These are phyloP conservation scores for Exutisphaerella laricina DNA, from an alignment of 2,329 filamentous ascomycete genomes.

Conservation along the genomic window DNA sequence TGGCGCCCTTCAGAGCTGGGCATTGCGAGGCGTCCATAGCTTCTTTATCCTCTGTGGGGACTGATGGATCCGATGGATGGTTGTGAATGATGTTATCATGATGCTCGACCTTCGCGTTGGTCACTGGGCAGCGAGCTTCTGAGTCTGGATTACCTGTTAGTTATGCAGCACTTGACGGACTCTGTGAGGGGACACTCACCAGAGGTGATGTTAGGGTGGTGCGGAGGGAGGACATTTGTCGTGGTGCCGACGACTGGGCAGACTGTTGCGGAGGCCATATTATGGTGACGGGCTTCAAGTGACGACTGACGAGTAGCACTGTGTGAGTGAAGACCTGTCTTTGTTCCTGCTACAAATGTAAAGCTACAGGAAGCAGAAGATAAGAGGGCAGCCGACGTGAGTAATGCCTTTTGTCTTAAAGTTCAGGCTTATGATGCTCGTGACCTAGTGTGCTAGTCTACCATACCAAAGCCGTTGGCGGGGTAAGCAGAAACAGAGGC, in stretches of 20 bases:
- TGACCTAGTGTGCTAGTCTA: neutral
- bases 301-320: no score
- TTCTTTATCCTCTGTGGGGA: conserved; percentile 24
- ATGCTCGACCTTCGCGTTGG: conserved; percentile 43
- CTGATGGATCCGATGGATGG: conserved; percentile 35
- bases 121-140: conserved; percentile 42
- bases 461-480: no score
- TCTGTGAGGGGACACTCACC: conserved; percentile 5
- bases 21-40: conserved; percentile 36
- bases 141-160: no score
- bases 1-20: conserved; percentile 38
- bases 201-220: conserved; percentile 34
- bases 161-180: no score
- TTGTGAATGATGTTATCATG: conserved; percentile 39
- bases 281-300: conserved; percentile 1
- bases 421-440: conserved; percentile 2
- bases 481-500: no score
- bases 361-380: conserved; percentile 1
- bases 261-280: conserved; percentile 16
- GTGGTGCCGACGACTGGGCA: conserved; percentile 37
- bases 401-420: neutral
- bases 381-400: neutral
- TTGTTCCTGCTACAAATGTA: neutral
- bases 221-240: conserved; percentile 40
- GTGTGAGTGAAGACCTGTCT: no score